Evolutionary conservation across 2,329 filamentous ascomycete species (phyloP), one percentile per base, ranked within the genome.

Genomic region (Scytalidium lignicola): DNA sequence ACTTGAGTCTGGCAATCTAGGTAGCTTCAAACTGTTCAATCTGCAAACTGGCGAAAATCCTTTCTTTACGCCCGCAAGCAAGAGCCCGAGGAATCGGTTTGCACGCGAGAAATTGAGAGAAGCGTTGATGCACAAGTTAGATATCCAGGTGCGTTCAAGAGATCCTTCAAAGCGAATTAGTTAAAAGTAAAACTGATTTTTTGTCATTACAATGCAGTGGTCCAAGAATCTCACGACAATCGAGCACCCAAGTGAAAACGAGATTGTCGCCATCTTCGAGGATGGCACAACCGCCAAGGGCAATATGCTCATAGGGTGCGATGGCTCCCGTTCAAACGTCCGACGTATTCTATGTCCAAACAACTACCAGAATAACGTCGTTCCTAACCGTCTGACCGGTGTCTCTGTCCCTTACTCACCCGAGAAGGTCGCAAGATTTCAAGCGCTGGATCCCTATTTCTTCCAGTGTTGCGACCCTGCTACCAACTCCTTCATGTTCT

Each of bases 21-120:
- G 76, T 0, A 67, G 65, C 0, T 81, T 79, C 47, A 71, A 73
- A 0, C 79, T 79, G 51, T 78, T 78, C 43, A 73, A 85, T 58
- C 67, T 83, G n/a, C 73, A 65, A 56, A 74, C 70, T 0, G 75
- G 72, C 3, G 65, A 73, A 45, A 65, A 60, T 50, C 55, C 59
- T 45, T 57, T 67, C 10, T 64, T 64, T 3, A 61, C 65, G 1
- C 58, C 62, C n/a, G 44, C 52, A 3, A 44, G 22, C 18, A 58
- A 62, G 28, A 59, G 68, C 6, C 62, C 68, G 43, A 62, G 68
- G 8, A 64, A 46, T 26, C 21, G 47, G 37, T 46, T 70, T 13
- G 62, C 59, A 43, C 58, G 68, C 17, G 63, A 62, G 17, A 59
- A 65, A 29, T 53, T 70, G 49, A 60, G 66, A 39, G 55, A 60